Base-by-base conservation (phyloP, 345 rosid species). In the Eutrema japonicum region DNA sequence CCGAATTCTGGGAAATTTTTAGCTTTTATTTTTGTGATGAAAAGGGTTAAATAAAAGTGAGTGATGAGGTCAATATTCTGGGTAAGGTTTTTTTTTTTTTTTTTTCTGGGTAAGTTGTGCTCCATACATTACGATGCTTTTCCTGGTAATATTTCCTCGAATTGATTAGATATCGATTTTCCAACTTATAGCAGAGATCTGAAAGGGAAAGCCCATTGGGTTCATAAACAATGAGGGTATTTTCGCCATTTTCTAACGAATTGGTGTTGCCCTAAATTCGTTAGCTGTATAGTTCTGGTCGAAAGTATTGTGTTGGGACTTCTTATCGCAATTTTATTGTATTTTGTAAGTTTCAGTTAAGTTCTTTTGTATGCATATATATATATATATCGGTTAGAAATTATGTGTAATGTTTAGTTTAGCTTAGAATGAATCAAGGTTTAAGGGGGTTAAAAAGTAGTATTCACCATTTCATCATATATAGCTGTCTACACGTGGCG, bases 401-500 rank as follows among this genome's bases (percentile, higher is more conserved):
- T 48, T 11, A 35, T 35, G 68, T 29, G 42, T 38, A 38, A 38
- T 8, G 42, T 4, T 43, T 42, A 35, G 40, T 12, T 22, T 5
- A 64, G 16, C 30, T 45, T 2, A 6, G 16, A 33, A 22, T 65
- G 38, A 59, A 16, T 41, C 3, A 0, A 4, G 7, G 7, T 41
- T 62, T 41, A 11, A 14, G 10, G 13, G 29, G 30, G 16, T 30
- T 63, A 0, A 0, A 51, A 66, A 51, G 27, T 37, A 47, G 37
- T 7, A 10, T 35, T 64, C 12, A 43, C 18, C 18, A 18, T 18
- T 18, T 18, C 22, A 18, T 18, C 22, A 18, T 18, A 18, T 10
- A 18, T 18, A 54, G 50, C 56, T 64, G 70, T 73, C 65, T 6
- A 65, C 64, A 73, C 77, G 77, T 73, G 77, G 71, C 40, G 7